Evolutionary conservation across 2,329 filamentous ascomycete species (phyloP).

Genomic region (Massarina eburnea): DNA sequence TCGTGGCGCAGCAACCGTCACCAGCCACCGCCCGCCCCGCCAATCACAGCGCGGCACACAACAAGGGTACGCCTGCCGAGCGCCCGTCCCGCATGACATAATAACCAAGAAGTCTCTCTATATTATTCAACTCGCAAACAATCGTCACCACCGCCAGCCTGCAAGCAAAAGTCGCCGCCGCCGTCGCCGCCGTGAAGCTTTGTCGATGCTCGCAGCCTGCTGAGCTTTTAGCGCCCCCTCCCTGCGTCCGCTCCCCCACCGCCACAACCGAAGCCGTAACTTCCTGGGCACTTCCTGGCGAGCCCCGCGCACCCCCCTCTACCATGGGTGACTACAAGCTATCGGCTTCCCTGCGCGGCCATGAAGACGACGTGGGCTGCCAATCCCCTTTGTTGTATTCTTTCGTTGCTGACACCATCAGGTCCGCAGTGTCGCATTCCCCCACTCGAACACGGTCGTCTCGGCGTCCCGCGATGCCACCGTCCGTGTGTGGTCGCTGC

Average conservation of each 20-base stretch:
- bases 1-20: no score
- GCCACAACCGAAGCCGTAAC: slow-evolving; percentile 1
- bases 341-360: slow-evolving; percentile 83
- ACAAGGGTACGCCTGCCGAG: no score
- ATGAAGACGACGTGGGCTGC: slow-evolving; percentile 83
- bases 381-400: background rate
- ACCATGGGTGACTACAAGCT: slow-evolving; percentile 86
- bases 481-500: slow-evolving; percentile 80
- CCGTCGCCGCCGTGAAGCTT: no score
- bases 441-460: slow-evolving; percentile 69
- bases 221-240: background rate
- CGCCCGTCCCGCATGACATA: no score
- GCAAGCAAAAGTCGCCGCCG: no score
- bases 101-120: no score
- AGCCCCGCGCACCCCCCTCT: slow-evolving; percentile 44
- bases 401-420: slow-evolving; percentile 42
- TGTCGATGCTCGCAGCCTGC: background rate
- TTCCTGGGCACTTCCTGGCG: slow-evolving; percentile 12
- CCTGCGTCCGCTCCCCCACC: background rate
- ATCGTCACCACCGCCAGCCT: background rate
- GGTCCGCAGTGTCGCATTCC: slow-evolving; percentile 86
- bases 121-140: no score
- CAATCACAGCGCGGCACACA: no score
- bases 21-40: no score
- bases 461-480: slow-evolving; percentile 92